A percentile compares a stretch with the other conserved stretches of the same genome.
Conservation (phyloP, 495 filamentous ascomycete species). For the Tuber indicum region DNA sequence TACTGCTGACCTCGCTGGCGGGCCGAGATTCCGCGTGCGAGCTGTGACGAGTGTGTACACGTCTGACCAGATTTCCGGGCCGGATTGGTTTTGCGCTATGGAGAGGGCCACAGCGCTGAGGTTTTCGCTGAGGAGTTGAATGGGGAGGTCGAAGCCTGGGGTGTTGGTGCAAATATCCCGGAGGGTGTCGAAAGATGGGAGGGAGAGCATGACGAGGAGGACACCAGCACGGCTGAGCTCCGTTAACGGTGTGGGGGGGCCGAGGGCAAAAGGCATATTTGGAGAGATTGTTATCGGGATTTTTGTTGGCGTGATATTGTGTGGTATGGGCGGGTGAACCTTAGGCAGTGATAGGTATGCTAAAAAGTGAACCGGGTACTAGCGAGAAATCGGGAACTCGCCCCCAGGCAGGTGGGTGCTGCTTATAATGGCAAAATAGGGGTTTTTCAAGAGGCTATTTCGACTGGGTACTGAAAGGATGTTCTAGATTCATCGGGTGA, state of each 20-base stretch:
- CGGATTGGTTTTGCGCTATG: background rate
- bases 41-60: background rate
- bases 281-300: background rate
- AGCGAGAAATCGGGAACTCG: background rate
- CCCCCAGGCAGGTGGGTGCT: background rate
- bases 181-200: background rate
- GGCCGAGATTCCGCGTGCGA: background rate
- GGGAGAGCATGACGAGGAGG: background rate
- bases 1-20: background rate
- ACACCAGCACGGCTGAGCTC: background rate
- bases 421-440: background rate
- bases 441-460: background rate
- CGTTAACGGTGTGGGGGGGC: background rate
- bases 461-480: background rate
- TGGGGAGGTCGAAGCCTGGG: background rate
- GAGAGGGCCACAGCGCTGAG: background rate
- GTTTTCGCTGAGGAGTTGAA: background rate
- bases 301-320: background rate
- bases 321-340: background rate
- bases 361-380: background rate
- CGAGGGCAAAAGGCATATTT: background rate
- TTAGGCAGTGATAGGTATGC: background rate
- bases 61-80: background rate
- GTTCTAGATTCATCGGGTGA: background rate
- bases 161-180: background rate